phyloP scores from a whole-genome alignment of 1,284 basidiomycete genomes.

The Moesziomyces parantarcticus region DNA sequence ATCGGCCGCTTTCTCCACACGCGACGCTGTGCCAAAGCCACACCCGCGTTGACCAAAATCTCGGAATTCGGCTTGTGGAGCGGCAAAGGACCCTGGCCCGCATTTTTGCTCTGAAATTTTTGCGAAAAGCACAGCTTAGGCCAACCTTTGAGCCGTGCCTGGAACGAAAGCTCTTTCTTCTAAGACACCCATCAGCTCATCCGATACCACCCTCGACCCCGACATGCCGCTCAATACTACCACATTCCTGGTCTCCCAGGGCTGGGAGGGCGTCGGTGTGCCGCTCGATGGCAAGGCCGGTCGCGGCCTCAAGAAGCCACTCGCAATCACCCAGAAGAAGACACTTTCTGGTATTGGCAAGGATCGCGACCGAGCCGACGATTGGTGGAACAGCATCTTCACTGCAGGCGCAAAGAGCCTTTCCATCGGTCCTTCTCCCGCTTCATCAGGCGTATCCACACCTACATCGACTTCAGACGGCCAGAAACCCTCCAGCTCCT shows the following conservation, averaged over 20 bases:
- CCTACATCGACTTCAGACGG: constrained; percentile 10
- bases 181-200: not conserved
- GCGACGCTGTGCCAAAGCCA: too few relatives aligned
- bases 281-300: constrained; percentile 62
- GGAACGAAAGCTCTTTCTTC: not conserved
- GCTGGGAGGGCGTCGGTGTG: constrained; percentile 64
- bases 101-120: not conserved
- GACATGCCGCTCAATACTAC: constrained; percentile 63
- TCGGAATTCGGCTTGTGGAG: not conserved
- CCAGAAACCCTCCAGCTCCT: constrained; percentile 5
- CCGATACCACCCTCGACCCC: not conserved
- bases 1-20: not conserved
- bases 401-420: constrained; percentile 60
- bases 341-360: constrained; percentile 64
- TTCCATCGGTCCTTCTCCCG: constrained; percentile 30
- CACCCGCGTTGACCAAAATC: not conserved
- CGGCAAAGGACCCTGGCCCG: not conserved
- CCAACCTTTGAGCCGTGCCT: too few relatives aligned
- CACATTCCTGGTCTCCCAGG: constrained; percentile 57
- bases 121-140: not conserved
- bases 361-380: constrained; percentile 64
- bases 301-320: constrained; percentile 64
- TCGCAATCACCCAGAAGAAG: constrained; percentile 63
- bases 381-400: constrained; percentile 68
- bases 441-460: constrained; percentile 19